Percentiles rank a stretch among this genome's conserved stretches.
Evolutionary conservation across 495 filamentous ascomycete genomes (phyloP).

Genomic region (Lichenothelia convexa): DNA sequence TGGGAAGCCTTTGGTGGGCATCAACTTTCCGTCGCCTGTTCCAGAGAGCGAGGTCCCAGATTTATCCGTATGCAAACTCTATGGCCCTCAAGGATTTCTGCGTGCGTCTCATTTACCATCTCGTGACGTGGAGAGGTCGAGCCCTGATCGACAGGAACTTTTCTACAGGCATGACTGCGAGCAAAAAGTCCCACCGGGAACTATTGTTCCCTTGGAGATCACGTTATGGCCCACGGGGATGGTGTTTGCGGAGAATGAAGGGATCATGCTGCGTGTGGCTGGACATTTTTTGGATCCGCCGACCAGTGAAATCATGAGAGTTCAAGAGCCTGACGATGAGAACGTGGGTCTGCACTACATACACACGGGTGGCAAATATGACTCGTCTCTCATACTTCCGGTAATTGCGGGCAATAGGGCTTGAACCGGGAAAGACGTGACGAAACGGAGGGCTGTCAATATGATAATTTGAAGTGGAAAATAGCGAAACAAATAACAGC

Average conservation of each 20-base stretch:
- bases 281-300: background rate
- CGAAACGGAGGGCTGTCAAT: background rate
- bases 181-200: background rate
- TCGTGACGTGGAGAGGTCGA: background rate
- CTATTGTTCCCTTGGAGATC: background rate
- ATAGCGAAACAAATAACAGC: background rate
- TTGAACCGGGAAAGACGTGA: background rate
- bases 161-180: background rate
- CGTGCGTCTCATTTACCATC: background rate
- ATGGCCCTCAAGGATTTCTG: background rate
- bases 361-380: background rate
- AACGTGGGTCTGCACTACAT: background rate
- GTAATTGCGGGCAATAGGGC: background rate
- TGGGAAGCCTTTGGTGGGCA: constrained; percentile 7
- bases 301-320: background rate
- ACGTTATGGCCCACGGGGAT: background rate
- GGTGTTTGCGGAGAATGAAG: background rate
- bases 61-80: background rate
- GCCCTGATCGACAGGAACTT: background rate
- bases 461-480: background rate
- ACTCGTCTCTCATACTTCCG: background rate
- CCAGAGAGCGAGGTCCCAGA: background rate
- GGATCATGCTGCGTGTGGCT: background rate
- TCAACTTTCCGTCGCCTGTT: background rate
- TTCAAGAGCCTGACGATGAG: background rate